Evolutionary conservation across 73 alveolate genomes (phyloP).

Genomic region (Tetrahymena malaccensis): DNA sequence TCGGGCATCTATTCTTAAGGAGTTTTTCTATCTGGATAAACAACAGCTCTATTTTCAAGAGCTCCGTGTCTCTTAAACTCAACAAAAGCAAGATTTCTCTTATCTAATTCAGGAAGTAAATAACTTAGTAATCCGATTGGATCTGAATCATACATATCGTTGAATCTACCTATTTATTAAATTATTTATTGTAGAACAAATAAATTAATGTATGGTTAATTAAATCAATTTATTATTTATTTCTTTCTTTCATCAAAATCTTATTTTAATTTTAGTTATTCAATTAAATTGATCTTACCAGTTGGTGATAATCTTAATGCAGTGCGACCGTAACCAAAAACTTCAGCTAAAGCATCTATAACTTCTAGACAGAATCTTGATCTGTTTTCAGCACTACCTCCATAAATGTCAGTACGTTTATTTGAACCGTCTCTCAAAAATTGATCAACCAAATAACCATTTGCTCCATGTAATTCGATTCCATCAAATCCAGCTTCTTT

Average conservation of each 20-base stretch:
- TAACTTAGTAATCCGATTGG: constrained; percentile 29
- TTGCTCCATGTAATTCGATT: constrained; percentile 65
- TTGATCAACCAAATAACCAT: constrained; percentile 46
- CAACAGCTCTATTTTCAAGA: constrained; percentile 18
- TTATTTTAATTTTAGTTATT: not conserved
- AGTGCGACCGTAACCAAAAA: constrained; percentile 15
- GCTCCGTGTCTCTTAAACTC: constrained; percentile 30
- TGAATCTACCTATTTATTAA: not conserved
- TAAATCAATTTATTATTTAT: too few relatives aligned
- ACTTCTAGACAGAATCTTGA: constrained; percentile 53
- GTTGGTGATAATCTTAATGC: constrained; percentile 31
- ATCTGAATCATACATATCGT: constrained; percentile 44
- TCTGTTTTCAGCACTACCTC: constrained; percentile 64
- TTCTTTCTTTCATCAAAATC: too few relatives aligned
- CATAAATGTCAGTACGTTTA: constrained; percentile 70
- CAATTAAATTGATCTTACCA: not conserved
- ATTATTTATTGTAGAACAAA: too few relatives aligned
- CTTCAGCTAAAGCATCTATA: constrained; percentile 53
- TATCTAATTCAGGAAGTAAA: constrained; percentile 30
- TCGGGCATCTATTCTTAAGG: constrained; percentile 30
- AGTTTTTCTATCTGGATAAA: constrained; percentile 20
- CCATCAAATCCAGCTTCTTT: constrained; percentile 81
- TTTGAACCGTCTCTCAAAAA: constrained; percentile 45
- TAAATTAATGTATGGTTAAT: too few relatives aligned
- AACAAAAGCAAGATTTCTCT: constrained; percentile 43